Conservation (phyloP, 2,329 filamentous ascomycete species). For the Esteya vermicola region DNA sequence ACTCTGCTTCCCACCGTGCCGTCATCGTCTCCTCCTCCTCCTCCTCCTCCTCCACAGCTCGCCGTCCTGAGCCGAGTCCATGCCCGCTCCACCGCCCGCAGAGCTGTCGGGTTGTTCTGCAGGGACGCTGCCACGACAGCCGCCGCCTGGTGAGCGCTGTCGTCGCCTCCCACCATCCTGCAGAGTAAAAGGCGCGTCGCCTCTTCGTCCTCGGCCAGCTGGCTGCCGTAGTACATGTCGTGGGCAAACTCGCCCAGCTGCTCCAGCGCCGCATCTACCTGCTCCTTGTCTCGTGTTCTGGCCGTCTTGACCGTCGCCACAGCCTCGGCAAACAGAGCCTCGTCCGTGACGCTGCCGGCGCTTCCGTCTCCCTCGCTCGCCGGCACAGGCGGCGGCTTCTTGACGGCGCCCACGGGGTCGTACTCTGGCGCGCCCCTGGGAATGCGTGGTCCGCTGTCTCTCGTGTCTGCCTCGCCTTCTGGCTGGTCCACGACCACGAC, state of each 20-base stretch:
- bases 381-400: constrained; percentile 25
- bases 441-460: constrained; percentile 13
- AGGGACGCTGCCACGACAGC: constrained; percentile 41
- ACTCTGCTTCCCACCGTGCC: background rate
- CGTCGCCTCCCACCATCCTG: constrained; percentile 27
- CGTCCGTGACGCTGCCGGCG: constrained; percentile 15
- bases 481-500: constrained; percentile 39
- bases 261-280: constrained; percentile 36
- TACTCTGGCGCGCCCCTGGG: constrained; percentile 40
- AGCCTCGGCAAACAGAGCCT: constrained; percentile 28
- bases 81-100: constrained; percentile 32
- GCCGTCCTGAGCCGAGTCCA: constrained; percentile 29
- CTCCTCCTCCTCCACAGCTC: too few relatives aligned
- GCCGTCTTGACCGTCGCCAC: constrained; percentile 36
- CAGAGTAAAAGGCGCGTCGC: constrained; percentile 42
- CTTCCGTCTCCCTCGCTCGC: background rate
- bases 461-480: constrained; percentile 9
- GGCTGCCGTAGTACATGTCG: constrained; percentile 55
- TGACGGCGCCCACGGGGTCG: constrained; percentile 41
- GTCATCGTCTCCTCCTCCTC: too few relatives aligned
- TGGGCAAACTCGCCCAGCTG: constrained; percentile 50
- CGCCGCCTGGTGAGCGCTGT: constrained; percentile 35
- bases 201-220: constrained; percentile 41
- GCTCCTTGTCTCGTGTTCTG: constrained; percentile 15
- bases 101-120: constrained; percentile 51